These are phyloP conservation scores for Monilinia polystroma DNA, from an alignment of 2,329 filamentous ascomycete genomes.

Conservation along the genomic window DNA sequence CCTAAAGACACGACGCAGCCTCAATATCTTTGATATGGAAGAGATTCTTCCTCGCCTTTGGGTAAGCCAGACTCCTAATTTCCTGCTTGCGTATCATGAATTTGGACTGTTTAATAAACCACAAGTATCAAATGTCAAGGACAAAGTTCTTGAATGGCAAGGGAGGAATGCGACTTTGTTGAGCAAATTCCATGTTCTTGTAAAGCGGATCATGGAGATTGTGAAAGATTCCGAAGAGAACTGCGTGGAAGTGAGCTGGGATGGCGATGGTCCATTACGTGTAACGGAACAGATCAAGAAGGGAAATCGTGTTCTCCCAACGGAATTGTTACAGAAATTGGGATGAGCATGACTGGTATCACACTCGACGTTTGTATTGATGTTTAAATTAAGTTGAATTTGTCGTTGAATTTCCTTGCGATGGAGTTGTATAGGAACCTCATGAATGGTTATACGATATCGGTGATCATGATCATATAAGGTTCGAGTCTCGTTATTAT, in stretches of 20 bases:
- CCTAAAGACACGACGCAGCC: conserved; percentile 47
- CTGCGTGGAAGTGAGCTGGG: conserved; percentile 27
- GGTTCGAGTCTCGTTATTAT: background rate
- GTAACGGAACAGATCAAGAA: conserved; percentile 32
- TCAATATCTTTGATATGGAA: conserved; percentile 29
- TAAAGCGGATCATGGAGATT: conserved; percentile 32
- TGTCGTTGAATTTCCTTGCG: background rate
- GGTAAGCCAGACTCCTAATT: conserved; percentile 51
- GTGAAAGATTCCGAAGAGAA: conserved; percentile 27
- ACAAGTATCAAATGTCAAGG: conserved; percentile 25
- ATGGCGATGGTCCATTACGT: conserved; percentile 25
- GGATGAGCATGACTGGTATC: background rate
- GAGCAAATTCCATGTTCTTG: conserved; percentile 30
- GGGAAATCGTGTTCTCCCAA: conserved; percentile 31
- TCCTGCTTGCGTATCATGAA: conserved; percentile 52
- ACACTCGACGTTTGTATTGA: background rate
- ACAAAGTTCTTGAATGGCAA: conserved; percentile 30
- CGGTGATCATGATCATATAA: background rate
- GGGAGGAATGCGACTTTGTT: conserved; percentile 24
- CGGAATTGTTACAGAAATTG: conserved; percentile 27
- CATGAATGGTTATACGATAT: background rate
- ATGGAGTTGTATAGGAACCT: background rate
- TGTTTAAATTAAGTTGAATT: background rate
- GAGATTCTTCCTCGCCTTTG: conserved; percentile 49
- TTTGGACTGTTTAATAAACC: conserved; percentile 43